These are phyloP conservation scores for Polytrichum formosum DNA, from an alignment of 225 moss, liverwort and hornwort species.

Conservation along the genomic window DNA sequence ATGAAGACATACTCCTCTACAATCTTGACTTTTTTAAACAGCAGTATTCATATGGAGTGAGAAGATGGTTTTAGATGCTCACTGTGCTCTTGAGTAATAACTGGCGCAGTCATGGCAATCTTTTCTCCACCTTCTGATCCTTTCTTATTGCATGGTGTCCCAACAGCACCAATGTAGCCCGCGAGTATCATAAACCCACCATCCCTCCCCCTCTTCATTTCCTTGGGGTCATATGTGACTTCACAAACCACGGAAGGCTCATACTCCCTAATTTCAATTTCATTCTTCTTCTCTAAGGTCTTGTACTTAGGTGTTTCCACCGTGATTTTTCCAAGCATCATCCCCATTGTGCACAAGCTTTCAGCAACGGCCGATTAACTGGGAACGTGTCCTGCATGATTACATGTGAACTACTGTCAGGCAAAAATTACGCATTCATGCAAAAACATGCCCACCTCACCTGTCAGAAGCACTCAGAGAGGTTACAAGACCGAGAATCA, in stretches of 20 bases:
- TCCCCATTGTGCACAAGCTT: constrained; percentile 63
- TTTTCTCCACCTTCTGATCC: constrained; percentile 64
- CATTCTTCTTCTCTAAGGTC: constrained; percentile 51
- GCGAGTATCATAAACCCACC: constrained; percentile 90
- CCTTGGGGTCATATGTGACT: constrained; percentile 67
- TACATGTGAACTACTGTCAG: too few relatives aligned
- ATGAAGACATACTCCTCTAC: too few relatives aligned
- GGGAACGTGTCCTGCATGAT: too few relatives aligned
- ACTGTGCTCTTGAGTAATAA: constrained; percentile 65
- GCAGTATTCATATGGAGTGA: too few relatives aligned
- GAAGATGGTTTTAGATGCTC: constrained; percentile 3
- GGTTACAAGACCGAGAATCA: too few relatives aligned
- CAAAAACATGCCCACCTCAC: too few relatives aligned
- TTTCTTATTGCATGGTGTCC: constrained; percentile 66
- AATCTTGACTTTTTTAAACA: too few relatives aligned
- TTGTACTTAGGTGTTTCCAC: constrained; percentile 88
- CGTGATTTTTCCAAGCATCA: constrained; percentile 70
- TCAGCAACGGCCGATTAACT: background rate
- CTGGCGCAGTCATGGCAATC: constrained; percentile 97
- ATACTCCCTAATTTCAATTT: constrained; percentile 83
- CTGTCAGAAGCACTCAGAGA: too few relatives aligned
- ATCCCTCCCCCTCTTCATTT: constrained; percentile 66
- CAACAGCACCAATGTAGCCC: constrained; percentile 81
- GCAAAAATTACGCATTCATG: too few relatives aligned
- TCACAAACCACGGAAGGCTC: constrained; percentile 80